phyloP scores from a whole-genome alignment of 805 yeast species.

The Saccharomycopsis fodiens region DNA sequence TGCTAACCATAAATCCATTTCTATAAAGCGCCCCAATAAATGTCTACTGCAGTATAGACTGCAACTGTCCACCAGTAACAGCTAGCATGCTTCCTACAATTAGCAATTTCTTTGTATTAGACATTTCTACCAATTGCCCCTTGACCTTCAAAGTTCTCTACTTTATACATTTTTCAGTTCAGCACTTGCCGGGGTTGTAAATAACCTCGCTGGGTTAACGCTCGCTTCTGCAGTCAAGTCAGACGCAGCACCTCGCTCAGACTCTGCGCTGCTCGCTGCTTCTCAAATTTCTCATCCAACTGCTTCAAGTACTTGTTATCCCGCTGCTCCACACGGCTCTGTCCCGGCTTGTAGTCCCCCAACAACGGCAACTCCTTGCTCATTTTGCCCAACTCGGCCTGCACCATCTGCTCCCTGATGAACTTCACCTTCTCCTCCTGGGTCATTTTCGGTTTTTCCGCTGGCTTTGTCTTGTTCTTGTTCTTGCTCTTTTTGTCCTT shows the following conservation, averaged over 20 bases:
- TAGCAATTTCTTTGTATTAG: no score
- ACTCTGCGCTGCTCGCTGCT: background rate
- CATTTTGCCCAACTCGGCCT: constrained; percentile 15
- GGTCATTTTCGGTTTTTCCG: background rate
- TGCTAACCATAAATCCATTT: no score
- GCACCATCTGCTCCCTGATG: background rate
- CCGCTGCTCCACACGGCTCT: background rate
- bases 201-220: no score
- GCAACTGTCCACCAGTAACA: no score
- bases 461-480: constrained; percentile 11
- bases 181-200: background rate
- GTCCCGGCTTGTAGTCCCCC: constrained; percentile 9
- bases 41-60: no score
- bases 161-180: no score
- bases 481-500: constrained; percentile 22
- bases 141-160: no score
- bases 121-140: no score
- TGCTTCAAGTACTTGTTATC: constrained; percentile 18
- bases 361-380: constrained; percentile 15
- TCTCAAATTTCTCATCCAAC: constrained; percentile 19
- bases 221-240: no score
- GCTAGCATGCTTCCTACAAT: no score
- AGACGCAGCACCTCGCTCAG: no score
- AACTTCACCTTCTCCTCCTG: background rate
- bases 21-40: no score